These are phyloP conservation scores for Pythium dissotocum DNA, from an alignment of 352 stramenopile genomes.

Conservation along the genomic window DNA sequence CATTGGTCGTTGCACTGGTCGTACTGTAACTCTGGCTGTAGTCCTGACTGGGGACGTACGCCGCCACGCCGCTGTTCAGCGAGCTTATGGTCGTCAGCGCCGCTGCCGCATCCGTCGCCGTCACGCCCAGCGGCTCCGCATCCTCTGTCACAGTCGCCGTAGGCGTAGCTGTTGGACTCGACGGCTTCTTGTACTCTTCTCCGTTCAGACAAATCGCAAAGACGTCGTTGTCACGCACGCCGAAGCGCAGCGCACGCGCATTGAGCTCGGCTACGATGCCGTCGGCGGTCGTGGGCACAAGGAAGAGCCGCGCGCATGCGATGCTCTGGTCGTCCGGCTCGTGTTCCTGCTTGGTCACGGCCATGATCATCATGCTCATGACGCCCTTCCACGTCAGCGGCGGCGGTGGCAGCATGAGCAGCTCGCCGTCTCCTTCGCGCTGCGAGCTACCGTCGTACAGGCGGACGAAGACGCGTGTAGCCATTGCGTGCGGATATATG, in stretches of 20 bases:
- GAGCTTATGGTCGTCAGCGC: constrained; percentile 21
- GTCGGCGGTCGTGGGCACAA: constrained; percentile 53
- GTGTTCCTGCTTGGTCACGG: constrained; percentile 48
- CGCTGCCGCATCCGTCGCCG: constrained; percentile 3
- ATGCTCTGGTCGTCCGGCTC: constrained; percentile 44
- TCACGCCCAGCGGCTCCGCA: background rate
- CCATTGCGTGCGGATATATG: constrained; percentile 18
- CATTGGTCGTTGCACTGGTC: constrained; percentile 1
- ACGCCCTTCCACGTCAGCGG: constrained; percentile 71
- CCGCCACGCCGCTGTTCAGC: background rate
- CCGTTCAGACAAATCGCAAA: constrained; percentile 72
- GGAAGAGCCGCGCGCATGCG: constrained; percentile 58
- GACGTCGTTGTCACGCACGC: constrained; percentile 75
- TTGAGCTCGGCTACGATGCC: constrained; percentile 76
- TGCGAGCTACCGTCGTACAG: constrained; percentile 58
- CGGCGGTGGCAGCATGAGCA: constrained; percentile 63
- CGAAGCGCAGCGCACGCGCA: constrained; percentile 68
- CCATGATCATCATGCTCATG: constrained; percentile 61
- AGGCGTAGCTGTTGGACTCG: background rate
- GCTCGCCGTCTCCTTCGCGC: constrained; percentile 60
- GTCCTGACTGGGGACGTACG: constrained; percentile 1
- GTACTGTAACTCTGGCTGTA: constrained; percentile 13
- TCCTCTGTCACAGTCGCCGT: background rate
- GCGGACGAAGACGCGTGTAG: constrained; percentile 74
- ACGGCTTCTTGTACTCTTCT: constrained; percentile 53